phyloP scores from a whole-genome alignment of 2,329 filamentous ascomycete species.

The Clarireedia paspali region DNA sequence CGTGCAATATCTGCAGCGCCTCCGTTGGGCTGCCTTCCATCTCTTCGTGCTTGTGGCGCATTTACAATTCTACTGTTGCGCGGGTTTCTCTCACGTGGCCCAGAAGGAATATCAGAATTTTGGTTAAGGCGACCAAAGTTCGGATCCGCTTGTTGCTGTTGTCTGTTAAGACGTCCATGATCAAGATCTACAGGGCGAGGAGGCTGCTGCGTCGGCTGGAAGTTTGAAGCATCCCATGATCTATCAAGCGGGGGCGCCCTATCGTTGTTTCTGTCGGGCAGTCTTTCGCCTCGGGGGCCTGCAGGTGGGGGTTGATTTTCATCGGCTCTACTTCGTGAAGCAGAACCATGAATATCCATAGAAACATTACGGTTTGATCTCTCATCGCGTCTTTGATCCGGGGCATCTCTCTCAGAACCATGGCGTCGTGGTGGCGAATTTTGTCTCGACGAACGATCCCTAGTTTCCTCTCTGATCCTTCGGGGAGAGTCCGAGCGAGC shows the following conservation, averaged over 20 bases:
- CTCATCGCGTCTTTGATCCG: slow-evolving; percentile 26
- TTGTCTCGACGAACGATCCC: slow-evolving; percentile 28
- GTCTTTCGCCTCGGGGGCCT: slow-evolving; percentile 32
- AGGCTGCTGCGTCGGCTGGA: slow-evolving; percentile 30
- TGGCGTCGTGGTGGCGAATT: slow-evolving; percentile 48
- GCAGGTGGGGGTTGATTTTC: slow-evolving; percentile 25
- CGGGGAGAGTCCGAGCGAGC: slow-evolving; percentile 26
- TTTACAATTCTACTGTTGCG: slow-evolving; percentile 20
- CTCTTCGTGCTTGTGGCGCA: slow-evolving; percentile 16
- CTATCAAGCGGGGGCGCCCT: slow-evolving; percentile 33
- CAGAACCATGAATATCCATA: slow-evolving; percentile 14
- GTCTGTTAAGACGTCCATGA: slow-evolving; percentile 37
- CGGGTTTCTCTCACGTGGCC: slow-evolving; percentile 45
- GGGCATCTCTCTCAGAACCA: slow-evolving; percentile 33
- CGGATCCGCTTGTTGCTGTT: slow-evolving; percentile 49
- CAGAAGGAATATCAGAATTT: slow-evolving; percentile 44
- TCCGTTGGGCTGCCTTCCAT: slow-evolving; percentile 13
- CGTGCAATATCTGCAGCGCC: slow-evolving; percentile 19
- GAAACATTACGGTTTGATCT: slow-evolving; percentile 16
- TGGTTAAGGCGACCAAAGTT: slow-evolving; percentile 56
- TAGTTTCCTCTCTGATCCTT: slow-evolving; percentile 25
- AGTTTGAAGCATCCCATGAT: slow-evolving; percentile 28
- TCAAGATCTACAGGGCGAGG: slow-evolving; percentile 39
- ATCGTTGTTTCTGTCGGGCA: slow-evolving; percentile 39
- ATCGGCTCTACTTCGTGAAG: slow-evolving; percentile 19